phyloP scores from a whole-genome alignment of 169 alveolate genomes.

The Babesia gibsoni region DNA sequence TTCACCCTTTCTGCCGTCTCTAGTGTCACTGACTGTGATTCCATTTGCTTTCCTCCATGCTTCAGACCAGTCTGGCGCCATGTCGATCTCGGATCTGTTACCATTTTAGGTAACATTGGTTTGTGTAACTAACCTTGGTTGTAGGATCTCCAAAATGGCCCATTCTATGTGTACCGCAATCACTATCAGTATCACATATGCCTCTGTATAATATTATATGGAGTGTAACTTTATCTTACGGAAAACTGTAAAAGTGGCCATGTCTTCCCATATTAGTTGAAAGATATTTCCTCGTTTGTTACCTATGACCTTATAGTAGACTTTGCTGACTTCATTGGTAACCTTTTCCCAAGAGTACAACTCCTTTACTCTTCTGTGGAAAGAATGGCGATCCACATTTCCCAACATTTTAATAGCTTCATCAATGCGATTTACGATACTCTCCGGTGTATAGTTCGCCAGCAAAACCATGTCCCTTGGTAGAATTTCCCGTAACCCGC shows the following conservation, averaged over 20 bases:
- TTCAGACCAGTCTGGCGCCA: slow-evolving; percentile 52
- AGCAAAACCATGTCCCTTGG: slow-evolving; percentile 74
- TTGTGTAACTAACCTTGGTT: slow-evolving; percentile 35
- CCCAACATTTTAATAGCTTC: slow-evolving; percentile 66
- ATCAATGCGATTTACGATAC: slow-evolving; percentile 66
- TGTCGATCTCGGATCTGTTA: slow-evolving; percentile 48
- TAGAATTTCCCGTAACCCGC: slow-evolving; percentile 94
- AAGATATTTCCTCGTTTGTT: background rate
- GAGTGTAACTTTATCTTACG: background rate
- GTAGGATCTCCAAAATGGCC: slow-evolving; percentile 21
- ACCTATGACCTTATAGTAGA: slow-evolving; percentile 1
- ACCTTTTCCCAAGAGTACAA: slow-evolving; percentile 77
- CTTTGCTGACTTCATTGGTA: slow-evolving; percentile 40
- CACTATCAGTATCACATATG: background rate
- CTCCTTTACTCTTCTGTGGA: slow-evolving; percentile 63
- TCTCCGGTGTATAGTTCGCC: slow-evolving; percentile 66
- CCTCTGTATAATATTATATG: background rate
- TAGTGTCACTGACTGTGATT: too few relatives aligned
- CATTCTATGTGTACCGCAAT: background rate
- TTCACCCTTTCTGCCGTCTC: too few relatives aligned
- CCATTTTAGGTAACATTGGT: background rate
- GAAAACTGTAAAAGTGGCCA: background rate
- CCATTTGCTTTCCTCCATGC: too few relatives aligned
- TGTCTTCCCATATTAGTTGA: background rate
- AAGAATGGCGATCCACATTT: slow-evolving; percentile 28